These are phyloP conservation scores for Rhizophagus clarus DNA, from an alignment of 192 early-diverging fungal genomes.

Conservation along the genomic window DNA sequence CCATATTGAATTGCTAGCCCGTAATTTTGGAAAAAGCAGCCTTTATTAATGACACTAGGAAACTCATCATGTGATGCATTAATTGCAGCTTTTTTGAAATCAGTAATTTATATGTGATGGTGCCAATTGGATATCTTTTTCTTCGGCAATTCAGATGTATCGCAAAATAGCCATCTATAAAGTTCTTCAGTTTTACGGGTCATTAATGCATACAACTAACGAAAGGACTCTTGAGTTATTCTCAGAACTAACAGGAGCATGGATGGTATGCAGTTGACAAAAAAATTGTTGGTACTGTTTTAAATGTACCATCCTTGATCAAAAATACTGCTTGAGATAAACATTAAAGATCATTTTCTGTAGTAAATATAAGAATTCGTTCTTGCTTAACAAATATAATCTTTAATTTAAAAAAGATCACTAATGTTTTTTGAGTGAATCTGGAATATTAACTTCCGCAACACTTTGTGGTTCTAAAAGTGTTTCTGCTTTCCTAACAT, in stretches of 20 bases:
- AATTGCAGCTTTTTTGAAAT: constrained; percentile 15
- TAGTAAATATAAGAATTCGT: constrained; percentile 16
- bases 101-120: not conserved
- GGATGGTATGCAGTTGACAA: not conserved
- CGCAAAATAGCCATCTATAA: not conserved
- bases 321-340: not conserved
- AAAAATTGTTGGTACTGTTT: constrained; percentile 19
- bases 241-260: not conserved
- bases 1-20: not conserved
- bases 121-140: not conserved
- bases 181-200: not conserved
- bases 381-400: not conserved
- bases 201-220: not conserved
- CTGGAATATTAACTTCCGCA: not conserved
- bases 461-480: not conserved
- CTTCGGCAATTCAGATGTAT: not conserved
- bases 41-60: not conserved
- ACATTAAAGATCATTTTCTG: not conserved
- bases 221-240: not conserved
- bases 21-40: not conserved
- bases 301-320: constrained; percentile 7
- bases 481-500: too few relatives aligned
- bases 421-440: not conserved
- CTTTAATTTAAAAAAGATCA: not conserved
- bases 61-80: not conserved